Conservation (phyloP, 495 filamentous ascomycete genomes). For the Talaromyces ruber region DNA sequence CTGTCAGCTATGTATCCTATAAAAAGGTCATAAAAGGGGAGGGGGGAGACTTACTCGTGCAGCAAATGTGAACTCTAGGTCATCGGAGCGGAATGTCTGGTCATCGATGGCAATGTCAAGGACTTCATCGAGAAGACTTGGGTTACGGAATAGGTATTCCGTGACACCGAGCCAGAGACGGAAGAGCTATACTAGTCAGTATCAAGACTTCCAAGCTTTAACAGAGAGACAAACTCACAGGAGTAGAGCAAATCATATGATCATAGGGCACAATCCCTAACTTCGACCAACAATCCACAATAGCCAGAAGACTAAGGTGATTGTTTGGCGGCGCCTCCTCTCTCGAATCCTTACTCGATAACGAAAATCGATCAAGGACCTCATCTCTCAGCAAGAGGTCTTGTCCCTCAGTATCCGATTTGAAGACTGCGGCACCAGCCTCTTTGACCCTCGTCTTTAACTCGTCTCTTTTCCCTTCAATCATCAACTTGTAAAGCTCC, state of each 20-base stretch:
- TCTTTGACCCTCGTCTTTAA: conserved; percentile 69
- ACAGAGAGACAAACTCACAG: conserved; percentile 42
- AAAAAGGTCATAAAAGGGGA: neutral
- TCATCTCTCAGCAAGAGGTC: conserved; percentile 71
- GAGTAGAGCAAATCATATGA: conserved; percentile 98
- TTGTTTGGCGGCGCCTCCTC: conserved; percentile 73
- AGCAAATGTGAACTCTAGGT: conserved; percentile 95
- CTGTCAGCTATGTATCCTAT: neutral
- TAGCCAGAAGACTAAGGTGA: conserved; percentile 88
- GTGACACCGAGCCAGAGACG: conserved; percentile 96
- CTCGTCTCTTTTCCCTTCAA: conserved; percentile 71
- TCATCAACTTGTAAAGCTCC: conserved; percentile 92
- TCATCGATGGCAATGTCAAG: conserved; percentile 82
- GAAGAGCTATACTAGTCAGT: conserved; percentile 53
- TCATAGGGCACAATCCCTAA: conserved; percentile 92
- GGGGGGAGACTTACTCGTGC: conserved; percentile 49
- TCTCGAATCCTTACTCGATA: conserved; percentile 50
- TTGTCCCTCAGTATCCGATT: conserved; percentile 41
- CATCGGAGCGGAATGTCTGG: conserved; percentile 78
- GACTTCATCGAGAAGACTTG: conserved; percentile 72
- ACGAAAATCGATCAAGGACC: conserved; percentile 77
- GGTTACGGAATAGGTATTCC: conserved; percentile 88
- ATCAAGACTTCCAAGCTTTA: neutral
- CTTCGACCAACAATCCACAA: conserved; percentile 97
- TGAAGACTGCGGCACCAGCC: conserved; percentile 76